These are phyloP conservation scores for Westerdykella aurantiaca DNA, from an alignment of 2,329 filamentous ascomycete species.

Conservation along the genomic window DNA sequence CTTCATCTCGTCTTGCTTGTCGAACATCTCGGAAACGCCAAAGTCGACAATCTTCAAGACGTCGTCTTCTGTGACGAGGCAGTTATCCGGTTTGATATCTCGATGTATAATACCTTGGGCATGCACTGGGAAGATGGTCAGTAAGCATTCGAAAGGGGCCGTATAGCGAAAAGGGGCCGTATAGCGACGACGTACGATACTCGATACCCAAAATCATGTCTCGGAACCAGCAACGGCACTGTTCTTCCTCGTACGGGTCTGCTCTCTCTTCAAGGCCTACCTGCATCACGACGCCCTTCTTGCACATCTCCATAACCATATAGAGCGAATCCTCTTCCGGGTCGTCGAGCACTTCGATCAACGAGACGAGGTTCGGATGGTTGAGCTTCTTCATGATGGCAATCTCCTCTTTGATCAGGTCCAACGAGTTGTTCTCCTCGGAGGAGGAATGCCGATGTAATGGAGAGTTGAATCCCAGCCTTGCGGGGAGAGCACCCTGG, in stretches of 20 bases:
- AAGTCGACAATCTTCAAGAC: conserved; percentile 98
- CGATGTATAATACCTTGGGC: conserved; percentile 91
- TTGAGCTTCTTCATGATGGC: conserved; percentile 99
- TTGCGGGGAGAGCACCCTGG: conserved; percentile 48
- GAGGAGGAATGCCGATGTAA: conserved; percentile 55
- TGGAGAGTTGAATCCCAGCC: conserved; percentile 57
- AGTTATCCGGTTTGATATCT: conserved; percentile 97
- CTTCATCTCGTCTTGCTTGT: conserved; percentile 79
- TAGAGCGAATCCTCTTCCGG: conserved; percentile 93
- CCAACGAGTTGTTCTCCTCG: conserved; percentile 65
- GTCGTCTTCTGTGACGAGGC: conserved; percentile 81
- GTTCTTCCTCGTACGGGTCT: conserved; percentile 74
- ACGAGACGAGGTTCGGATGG: conserved; percentile 84
- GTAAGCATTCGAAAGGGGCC: conserved; percentile 2
- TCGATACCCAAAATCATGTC: conserved; percentile 93
- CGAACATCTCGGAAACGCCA: conserved; percentile 98
- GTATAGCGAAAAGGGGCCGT: conserved; percentile 1
- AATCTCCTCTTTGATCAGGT: conserved; percentile 90
- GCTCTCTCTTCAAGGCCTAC: conserved; percentile 80
- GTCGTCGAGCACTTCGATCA: conserved; percentile 93
- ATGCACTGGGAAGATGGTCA: conserved; percentile 58
- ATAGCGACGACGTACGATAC: conserved; percentile 58
- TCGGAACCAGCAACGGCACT: conserved; percentile 85
- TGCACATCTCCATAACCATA: conserved; percentile 99
- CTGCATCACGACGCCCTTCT: conserved; percentile 95